phyloP scores from a whole-genome alignment of 352 stramenopile genomes.

The Phytophthora kernoviae region DNA sequence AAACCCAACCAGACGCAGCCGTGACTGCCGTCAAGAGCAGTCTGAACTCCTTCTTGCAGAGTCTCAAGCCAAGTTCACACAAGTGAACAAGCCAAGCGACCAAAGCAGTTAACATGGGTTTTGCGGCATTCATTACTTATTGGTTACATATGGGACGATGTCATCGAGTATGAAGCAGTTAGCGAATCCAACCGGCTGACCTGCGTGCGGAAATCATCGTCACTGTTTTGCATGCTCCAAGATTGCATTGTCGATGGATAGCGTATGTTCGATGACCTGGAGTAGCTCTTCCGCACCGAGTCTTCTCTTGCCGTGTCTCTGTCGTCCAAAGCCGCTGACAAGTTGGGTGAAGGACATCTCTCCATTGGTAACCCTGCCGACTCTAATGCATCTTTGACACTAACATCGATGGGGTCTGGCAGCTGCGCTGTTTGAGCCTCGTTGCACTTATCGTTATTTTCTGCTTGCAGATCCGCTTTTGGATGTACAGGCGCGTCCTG shows the following conservation, averaged over 20 bases:
- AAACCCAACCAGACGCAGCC: slow-evolving; percentile 30
- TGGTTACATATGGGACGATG: slow-evolving; percentile 27
- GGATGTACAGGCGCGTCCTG: slow-evolving; percentile 12
- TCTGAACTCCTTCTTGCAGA: slow-evolving; percentile 67
- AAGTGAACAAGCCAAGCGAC: slow-evolving; percentile 36
- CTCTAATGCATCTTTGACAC: slow-evolving; percentile 14
- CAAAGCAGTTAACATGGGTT: slow-evolving; percentile 8
- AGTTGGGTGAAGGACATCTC: slow-evolving; percentile 20
- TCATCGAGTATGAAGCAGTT: slow-evolving; percentile 25
- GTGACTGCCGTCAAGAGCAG: slow-evolving; percentile 64
- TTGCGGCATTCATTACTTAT: slow-evolving; percentile 2
- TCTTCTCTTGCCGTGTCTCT: slow-evolving; percentile 2
- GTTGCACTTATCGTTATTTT: slow-evolving; percentile 4
- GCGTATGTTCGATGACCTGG: slow-evolving; percentile 22
- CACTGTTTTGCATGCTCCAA: slow-evolving; percentile 36
- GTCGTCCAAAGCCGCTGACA: slow-evolving; percentile 3
- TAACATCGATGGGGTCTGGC: slow-evolving; percentile 9
- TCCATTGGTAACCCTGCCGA: slow-evolving; percentile 11
- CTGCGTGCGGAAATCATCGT: slow-evolving; percentile 33
- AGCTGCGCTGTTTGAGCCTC: background rate
- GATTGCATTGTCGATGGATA: slow-evolving; percentile 57
- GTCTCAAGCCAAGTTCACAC: slow-evolving; percentile 34
- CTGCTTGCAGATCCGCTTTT: background rate
- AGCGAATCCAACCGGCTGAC: slow-evolving; percentile 32
- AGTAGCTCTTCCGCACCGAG: slow-evolving; percentile 27